A percentile compares a stretch with the other conserved stretches of the same genome.
Evolutionary conservation across 2,329 filamentous ascomycete genomes (phyloP).

Genomic region (Cyphellophora europaea): DNA sequence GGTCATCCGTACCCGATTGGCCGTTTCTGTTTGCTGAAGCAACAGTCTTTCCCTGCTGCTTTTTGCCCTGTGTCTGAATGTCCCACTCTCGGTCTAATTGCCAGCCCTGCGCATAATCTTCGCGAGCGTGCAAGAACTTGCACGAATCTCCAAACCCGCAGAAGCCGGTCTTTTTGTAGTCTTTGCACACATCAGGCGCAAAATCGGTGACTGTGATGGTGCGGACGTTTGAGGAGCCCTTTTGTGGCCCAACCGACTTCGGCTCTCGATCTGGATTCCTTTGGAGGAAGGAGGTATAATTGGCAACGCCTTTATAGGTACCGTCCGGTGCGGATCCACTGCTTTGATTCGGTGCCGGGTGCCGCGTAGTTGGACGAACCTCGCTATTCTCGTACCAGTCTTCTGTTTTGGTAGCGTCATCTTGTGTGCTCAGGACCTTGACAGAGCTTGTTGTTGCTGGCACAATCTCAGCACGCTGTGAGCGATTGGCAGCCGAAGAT

Average conservation of each 20-base stretch:
- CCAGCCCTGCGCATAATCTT: slow-evolving; percentile 78
- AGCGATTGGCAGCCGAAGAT: slow-evolving; percentile 39
- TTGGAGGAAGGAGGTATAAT: slow-evolving; percentile 64
- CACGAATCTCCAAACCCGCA: slow-evolving; percentile 60
- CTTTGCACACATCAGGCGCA: slow-evolving; percentile 88
- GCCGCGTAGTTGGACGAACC: slow-evolving; percentile 18
- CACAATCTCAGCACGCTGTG: slow-evolving; percentile 9
- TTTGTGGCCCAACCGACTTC: slow-evolving; percentile 70
- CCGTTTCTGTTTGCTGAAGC: slow-evolving; percentile 38
- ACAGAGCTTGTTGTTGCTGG: not conserved
- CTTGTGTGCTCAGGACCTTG: slow-evolving; percentile 51
- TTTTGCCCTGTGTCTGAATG: slow-evolving; percentile 57
- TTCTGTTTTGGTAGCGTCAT: slow-evolving; percentile 80
- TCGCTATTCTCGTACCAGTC: slow-evolving; percentile 72
- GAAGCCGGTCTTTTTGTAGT: slow-evolving; percentile 74
- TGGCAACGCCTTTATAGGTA: slow-evolving; percentile 67
- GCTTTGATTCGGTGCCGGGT: slow-evolving; percentile 1
- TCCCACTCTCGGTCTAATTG: slow-evolving; percentile 95
- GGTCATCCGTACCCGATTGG: slow-evolving; percentile 10
- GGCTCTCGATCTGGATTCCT: slow-evolving; percentile 64
- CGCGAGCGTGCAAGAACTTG: slow-evolving; percentile 56
- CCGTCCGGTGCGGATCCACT: slow-evolving; percentile 45
- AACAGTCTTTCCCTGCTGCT: slow-evolving; percentile 37
- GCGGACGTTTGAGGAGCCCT: slow-evolving; percentile 76
- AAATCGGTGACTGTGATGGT: slow-evolving; percentile 88